Evolutionary conservation across 2,329 filamentous ascomycete species (phyloP), one percentile per base, ranked within the genome.

Genomic region (Claviceps spartinae): DNA sequence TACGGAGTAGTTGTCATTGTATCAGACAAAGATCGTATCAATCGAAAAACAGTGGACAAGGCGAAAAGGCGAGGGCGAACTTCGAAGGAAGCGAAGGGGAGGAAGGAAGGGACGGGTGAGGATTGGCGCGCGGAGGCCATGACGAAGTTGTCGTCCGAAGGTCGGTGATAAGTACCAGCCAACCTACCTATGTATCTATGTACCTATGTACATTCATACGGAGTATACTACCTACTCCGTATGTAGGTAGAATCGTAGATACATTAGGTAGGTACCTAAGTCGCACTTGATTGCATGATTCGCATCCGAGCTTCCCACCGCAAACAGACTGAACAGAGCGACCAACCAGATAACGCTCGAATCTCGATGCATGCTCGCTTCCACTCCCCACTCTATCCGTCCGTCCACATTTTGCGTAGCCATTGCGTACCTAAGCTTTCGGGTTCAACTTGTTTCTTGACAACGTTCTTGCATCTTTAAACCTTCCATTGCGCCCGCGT

Each of bases 361-460:
- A 34, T 34, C 9, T 34, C 30, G 30, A 24, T 22, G 42, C 42
- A 44, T 16, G 42, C 56, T 57, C 50, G 54, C 55, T 53, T 54
- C 54, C 47, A 60, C 58, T 56, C 57, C 55, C 57, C 55, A 52
- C 54, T 51, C 51, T 53, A 57, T 57, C 53, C 48, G 49, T 50
- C 51, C 52, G 57, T 58, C 53, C 48, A 50, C 54, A 58, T 42
- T 54, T 51, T 48, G 46, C 49, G 49, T 47, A 38, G 30, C 38
- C 41, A 50, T 48, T 52, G 45, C 47, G 47, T 52, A 53, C 47
- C 38, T 50, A n/a, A 34, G 26, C 44, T 34, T 41, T 26, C 42
- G 36, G 20, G 6, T 34, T 46, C 45, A 18, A 52, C 52, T 51
- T 54, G 54, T 52, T 46, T 37, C 54, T 38, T 37, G 52, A 58